Evolutionary conservation across 495 filamentous ascomycete genomes (phyloP).

Genomic region (Daldinia vernicosa): DNA sequence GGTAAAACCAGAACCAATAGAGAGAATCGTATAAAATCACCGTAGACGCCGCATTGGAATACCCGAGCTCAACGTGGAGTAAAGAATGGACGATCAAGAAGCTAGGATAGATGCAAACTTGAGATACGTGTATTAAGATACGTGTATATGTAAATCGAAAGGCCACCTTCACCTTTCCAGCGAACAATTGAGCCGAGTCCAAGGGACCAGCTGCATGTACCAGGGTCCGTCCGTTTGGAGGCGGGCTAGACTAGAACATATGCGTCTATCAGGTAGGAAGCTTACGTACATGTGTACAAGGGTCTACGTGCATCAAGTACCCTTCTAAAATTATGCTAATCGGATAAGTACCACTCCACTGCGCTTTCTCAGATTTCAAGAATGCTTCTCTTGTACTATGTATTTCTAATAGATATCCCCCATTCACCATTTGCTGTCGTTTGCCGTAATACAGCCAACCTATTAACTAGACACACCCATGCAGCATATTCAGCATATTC

Average conservation of each 20-base stretch:
- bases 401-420: not conserved
- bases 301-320: not conserved
- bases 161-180: conserved; percentile 47
- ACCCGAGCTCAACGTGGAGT: conserved; percentile 17
- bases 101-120: conserved; percentile 17
- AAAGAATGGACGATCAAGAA: conserved; percentile 20
- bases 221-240: not conserved
- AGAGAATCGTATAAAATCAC: conserved; percentile 32
- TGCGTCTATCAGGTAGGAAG: not conserved
- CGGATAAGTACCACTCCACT: not conserved
- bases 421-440: not conserved
- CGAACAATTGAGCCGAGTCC: conserved; percentile 10
- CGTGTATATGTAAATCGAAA: conserved; percentile 26
- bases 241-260: conserved; percentile 13
- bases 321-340: not conserved
- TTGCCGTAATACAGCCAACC: not conserved
- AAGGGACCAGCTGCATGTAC: conserved; percentile 3
- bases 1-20: conserved; percentile 10
- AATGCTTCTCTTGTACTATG: too few species aligned
- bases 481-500: not conserved
- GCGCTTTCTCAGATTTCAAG: too few species aligned
- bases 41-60: conserved; percentile 41
- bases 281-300: not conserved
- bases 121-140: conserved; percentile 13
- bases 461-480: not conserved